Conservation (phyloP, 176 grass and related monocot species). For the Cenchrus americanus region DNA sequence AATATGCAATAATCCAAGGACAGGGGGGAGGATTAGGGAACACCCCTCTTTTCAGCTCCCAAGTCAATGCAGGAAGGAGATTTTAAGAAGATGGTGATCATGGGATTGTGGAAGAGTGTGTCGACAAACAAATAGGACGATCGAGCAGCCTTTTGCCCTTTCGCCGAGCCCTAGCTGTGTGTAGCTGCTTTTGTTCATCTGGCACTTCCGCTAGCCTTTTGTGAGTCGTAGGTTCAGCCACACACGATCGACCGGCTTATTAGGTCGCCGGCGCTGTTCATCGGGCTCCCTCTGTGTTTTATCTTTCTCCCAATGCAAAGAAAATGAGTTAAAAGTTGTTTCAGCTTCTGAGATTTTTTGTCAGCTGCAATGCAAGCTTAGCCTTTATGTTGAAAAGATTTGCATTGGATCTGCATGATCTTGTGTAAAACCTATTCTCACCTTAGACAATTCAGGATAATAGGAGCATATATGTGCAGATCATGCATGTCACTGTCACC, state of each 20-base stretch:
- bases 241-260: background rate
- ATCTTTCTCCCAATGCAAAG: background rate
- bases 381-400: no score
- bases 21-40: background rate
- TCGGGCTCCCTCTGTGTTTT: background rate
- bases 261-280: background rate
- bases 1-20: background rate
- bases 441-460: background rate
- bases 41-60: background rate
- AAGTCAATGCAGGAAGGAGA: background rate
- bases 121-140: background rate
- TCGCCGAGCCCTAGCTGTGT: background rate
- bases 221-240: background rate
- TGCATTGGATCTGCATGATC: background rate
- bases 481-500: background rate
- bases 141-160: no score
- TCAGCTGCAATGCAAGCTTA: background rate
- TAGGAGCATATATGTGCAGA: background rate
- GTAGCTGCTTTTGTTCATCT: background rate
- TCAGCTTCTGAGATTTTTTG: background rate
- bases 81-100: background rate
- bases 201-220: constrained; percentile 23
- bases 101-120: no score
- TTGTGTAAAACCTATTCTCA: background rate
- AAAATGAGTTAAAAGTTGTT: background rate